Evolutionary conservation across 2,329 filamentous ascomycete genomes (phyloP), one percentile per base, ranked within the genome.

Genomic region (Juglanconis sp.): DNA sequence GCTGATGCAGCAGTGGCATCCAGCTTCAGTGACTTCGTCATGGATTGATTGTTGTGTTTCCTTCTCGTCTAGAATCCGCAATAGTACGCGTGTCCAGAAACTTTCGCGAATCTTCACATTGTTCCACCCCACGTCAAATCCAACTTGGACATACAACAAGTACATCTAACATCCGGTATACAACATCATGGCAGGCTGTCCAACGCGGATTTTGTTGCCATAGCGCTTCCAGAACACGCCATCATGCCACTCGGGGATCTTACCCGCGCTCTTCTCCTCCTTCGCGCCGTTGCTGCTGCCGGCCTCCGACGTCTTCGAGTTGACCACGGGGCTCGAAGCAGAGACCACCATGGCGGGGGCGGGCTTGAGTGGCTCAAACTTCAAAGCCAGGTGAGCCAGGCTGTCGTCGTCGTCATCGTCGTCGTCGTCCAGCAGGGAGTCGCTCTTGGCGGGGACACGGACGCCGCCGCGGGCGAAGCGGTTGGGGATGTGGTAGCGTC

Each of bases 121-220:
- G 8, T 24, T 30, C 44, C 5, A 7, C 44, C 24, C 24, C n/a
- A 3, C n/a, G 6, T 8, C n/a, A 24, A 7, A 17, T 10, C 17
- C 35, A 42, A 13, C 5, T 31, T 36, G 17, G 42, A n/a, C 24
- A 32, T 11, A 10, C 10, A 44, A 9, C 24, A 30, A 48, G 40
- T 32, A 48, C 31, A 36, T 5, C 31, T 36, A 10, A 11, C 3
- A n/a, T 15, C 42, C 49, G 3, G 47, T 46, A 42, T 53, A 50
- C 4, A 62, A 30, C 10, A 56, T 8, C 13, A 36, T 11, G 11
- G 52, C 38, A n/a, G 47, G 36, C 9, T 8, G 30, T 10, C 52
- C 63, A 65, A 57, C 24, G 4, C 64, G 60, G 31, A 70, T 57
- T 55, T 65, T 69, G 56, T 71, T 70, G 3, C 68, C 64, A 32